phyloP scores from a whole-genome alignment of 257 asterid species.

The Plantago elongata region DNA sequence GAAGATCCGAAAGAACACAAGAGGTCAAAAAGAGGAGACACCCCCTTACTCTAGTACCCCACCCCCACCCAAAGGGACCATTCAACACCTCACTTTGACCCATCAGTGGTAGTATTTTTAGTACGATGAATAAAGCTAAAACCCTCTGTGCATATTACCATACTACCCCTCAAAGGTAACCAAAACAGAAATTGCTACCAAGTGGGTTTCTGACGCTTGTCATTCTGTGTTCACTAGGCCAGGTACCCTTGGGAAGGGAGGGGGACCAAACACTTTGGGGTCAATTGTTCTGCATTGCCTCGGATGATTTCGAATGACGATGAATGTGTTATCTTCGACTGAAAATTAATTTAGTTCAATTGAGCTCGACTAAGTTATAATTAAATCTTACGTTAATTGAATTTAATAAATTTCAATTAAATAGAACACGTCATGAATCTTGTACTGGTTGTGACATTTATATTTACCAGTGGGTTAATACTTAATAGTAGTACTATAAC shows the following conservation, averaged over 20 bases:
- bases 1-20: constrained; percentile 20
- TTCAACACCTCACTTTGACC: constrained; percentile 39
- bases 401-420: too few species aligned
- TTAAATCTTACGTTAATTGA: too few species aligned
- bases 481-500: background rate
- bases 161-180: constrained; percentile 21
- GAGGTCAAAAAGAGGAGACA: constrained; percentile 54
- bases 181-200: background rate
- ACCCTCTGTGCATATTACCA: constrained; percentile 11
- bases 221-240: background rate
- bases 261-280: constrained; percentile 20
- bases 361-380: too few species aligned
- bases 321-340: too few species aligned
- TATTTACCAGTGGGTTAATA: too few species aligned
- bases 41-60: constrained; percentile 26
- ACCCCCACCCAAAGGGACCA: background rate
- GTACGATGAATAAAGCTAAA: background rate
- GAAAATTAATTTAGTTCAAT: too few species aligned
- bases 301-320: constrained; percentile 27
- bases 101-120: constrained; percentile 21
- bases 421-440: too few species aligned
- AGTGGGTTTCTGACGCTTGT: constrained; percentile 17
- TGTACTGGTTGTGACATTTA: too few species aligned
- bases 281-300: constrained; percentile 32
- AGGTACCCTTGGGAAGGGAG: background rate